Percentiles rank a stretch among this genome's conserved stretches.
Evolutionary conservation across 1,284 basidiomycete genomes (phyloP).

Genomic region (Stygiomarasmius scandens): DNA sequence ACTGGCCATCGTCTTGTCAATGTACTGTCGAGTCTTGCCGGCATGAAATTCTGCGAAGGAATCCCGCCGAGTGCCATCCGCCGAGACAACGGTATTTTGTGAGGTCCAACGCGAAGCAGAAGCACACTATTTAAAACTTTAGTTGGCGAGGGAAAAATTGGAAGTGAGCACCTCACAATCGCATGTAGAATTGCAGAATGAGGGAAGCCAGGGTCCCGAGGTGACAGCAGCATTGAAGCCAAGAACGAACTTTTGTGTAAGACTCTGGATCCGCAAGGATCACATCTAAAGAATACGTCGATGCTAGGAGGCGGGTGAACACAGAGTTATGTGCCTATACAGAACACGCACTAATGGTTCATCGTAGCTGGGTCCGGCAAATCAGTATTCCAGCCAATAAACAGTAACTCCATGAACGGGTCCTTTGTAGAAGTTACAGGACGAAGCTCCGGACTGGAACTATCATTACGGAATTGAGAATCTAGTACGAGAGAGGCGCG

Average conservation of each 20-base stretch:
- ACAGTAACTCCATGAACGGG: conserved; percentile 63
- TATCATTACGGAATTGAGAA: conserved; percentile 48
- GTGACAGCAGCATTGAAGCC: conserved; percentile 72
- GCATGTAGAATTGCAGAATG: conserved; percentile 83
- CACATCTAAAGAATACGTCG: conserved; percentile 79
- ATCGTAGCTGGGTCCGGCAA: conserved; percentile 72
- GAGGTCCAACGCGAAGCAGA: conserved; percentile 81
- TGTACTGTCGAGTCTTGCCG: conserved; percentile 78
- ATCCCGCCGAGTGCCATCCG: conserved; percentile 75
- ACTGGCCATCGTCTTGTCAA: conserved; percentile 82
- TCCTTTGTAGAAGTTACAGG: conserved; percentile 44
- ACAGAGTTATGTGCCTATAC: conserved; percentile 2
- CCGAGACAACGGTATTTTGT: conserved; percentile 61
- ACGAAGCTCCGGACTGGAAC: conserved; percentile 52
- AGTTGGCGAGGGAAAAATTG: conserved; percentile 9
- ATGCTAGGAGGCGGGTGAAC: conserved; percentile 47
- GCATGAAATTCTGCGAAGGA: conserved; percentile 85
- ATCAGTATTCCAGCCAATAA: conserved; percentile 81
- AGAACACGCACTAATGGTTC: conserved; percentile 66
- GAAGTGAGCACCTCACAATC: conserved; percentile 49
- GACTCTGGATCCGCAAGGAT: conserved; percentile 79
- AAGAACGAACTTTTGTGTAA: conserved; percentile 81
- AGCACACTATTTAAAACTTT: conserved; percentile 62
- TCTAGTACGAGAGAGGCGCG: conserved; percentile 50
- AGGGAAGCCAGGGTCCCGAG: conserved; percentile 76